phyloP scores from a whole-genome alignment of 306 rosid species.

The Malus sieversii region DNA sequence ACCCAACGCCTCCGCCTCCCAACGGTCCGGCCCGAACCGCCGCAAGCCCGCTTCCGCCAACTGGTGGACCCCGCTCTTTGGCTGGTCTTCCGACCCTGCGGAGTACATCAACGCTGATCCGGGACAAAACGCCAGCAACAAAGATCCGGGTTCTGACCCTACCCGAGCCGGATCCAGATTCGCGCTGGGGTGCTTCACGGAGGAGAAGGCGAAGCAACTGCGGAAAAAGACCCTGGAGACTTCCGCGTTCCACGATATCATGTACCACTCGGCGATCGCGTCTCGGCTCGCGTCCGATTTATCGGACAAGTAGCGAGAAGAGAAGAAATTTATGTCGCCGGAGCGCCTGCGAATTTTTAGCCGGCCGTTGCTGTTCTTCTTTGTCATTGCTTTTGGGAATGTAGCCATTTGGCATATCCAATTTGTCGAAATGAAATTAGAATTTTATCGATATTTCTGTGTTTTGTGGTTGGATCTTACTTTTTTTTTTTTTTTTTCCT shows the following conservation, averaged over 20 bases:
- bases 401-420: neutral
- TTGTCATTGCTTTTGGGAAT: neutral
- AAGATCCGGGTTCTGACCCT: neutral
- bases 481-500: neutral
- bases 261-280: constrained; percentile 78
- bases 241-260: constrained; percentile 61
- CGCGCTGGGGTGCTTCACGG: constrained; percentile 54
- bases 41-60: constrained; percentile 31
- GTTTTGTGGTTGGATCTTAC: neutral
- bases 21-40: constrained; percentile 27
- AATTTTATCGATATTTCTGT: neutral
- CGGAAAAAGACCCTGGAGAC: constrained; percentile 52
- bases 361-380: constrained; percentile 7
- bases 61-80: constrained; percentile 71
- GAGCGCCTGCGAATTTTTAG: constrained; percentile 11
- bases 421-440: constrained; percentile 21
- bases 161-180: constrained; percentile 26
- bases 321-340: constrained; percentile 1
- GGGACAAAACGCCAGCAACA: neutral
- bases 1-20: constrained; percentile 22
- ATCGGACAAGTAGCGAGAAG: constrained; percentile 14
- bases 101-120: constrained; percentile 37
- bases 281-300: constrained; percentile 63
- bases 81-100: constrained; percentile 44
- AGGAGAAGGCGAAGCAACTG: constrained; percentile 61